A percentile compares a stretch with the other conserved stretches of the same genome.
Conservation (phyloP, 495 filamentous ascomycete genomes). For the Cercophora newfieldiana region DNA sequence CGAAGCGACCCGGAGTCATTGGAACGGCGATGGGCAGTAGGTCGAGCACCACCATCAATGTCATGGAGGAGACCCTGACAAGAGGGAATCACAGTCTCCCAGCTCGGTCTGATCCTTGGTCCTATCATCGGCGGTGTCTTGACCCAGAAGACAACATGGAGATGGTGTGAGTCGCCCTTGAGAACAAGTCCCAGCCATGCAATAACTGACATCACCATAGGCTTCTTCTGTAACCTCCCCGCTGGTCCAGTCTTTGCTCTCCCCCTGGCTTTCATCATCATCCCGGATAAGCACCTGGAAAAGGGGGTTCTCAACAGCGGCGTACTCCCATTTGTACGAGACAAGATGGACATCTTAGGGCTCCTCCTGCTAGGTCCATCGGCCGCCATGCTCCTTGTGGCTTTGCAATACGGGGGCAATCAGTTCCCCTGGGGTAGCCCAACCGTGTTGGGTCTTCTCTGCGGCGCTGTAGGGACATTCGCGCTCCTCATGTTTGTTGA, state of each 20-base stretch:
- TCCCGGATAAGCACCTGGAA: conserved; percentile 40
- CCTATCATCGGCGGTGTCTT: conserved; percentile 64
- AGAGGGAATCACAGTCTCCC: conserved; percentile 25
- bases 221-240: conserved; percentile 53
- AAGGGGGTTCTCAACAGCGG: conserved; percentile 25
- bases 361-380: conserved; percentile 50
- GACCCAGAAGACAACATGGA: conserved; percentile 40
- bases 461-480: conserved; percentile 46
- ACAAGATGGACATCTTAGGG: conserved; percentile 52
- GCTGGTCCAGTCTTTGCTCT: conserved; percentile 32
- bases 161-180: conserved; percentile 39
- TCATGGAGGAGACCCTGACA: not conserved
- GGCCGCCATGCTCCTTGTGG: conserved; percentile 50
- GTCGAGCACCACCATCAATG: not conserved
- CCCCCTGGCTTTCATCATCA: conserved; percentile 42
- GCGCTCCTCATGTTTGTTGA: conserved; percentile 51
- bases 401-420: conserved; percentile 55
- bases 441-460: conserved; percentile 41
- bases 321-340: conserved; percentile 22
- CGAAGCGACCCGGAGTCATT: conserved; percentile 40
- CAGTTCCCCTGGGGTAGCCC: conserved; percentile 50
- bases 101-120: conserved; percentile 40
- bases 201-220: conserved; percentile 33
- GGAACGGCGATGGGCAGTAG: conserved; percentile 23
- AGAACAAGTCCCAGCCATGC: not conserved